phyloP scores from a whole-genome alignment of 805 yeast genomes.

The Candida stauntonica region DNA sequence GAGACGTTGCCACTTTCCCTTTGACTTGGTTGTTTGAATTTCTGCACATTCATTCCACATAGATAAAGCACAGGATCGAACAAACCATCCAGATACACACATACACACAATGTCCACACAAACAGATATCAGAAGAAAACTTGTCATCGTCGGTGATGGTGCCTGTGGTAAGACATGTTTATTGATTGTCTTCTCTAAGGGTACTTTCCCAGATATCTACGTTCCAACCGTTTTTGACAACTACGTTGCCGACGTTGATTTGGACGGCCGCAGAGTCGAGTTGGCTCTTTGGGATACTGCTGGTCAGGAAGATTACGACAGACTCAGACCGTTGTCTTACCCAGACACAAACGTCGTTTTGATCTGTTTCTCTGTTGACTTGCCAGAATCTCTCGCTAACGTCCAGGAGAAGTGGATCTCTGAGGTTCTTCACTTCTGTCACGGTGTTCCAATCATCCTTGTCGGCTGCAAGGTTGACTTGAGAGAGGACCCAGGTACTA shows the following conservation, averaged over 20 bases:
- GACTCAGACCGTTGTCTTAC: conserved; percentile 85
- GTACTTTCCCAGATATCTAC: conserved; percentile 89
- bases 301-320: conserved; percentile 96
- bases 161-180: conserved; percentile 96
- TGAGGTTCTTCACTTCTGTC: conserved; percentile 91
- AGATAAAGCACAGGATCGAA: not conserved
- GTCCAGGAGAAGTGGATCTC: conserved; percentile 96
- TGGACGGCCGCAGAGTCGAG: conserved; percentile 88
- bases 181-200: conserved; percentile 80
- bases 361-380: conserved; percentile 86
- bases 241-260: conserved; percentile 94
- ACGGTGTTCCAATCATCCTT: conserved; percentile 85
- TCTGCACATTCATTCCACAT: not conserved
- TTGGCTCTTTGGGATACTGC: conserved; percentile 98
- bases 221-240: conserved; percentile 97
- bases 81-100: not conserved
- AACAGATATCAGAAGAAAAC: conserved; percentile 56
- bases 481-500: conserved; percentile 75
- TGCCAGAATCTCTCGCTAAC: conserved; percentile 89
- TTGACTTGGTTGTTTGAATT: too few relatives aligned
- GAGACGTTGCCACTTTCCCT: too few relatives aligned
- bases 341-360: conserved; percentile 91
- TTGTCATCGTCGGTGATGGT: conserved; percentile 96
- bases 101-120: conserved; percentile 25
- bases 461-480: conserved; percentile 92